Evolutionary conservation across 345 rosid species (phyloP), one percentile per base, ranked within the genome.

Genomic region (Cochlearia excelsa): DNA sequence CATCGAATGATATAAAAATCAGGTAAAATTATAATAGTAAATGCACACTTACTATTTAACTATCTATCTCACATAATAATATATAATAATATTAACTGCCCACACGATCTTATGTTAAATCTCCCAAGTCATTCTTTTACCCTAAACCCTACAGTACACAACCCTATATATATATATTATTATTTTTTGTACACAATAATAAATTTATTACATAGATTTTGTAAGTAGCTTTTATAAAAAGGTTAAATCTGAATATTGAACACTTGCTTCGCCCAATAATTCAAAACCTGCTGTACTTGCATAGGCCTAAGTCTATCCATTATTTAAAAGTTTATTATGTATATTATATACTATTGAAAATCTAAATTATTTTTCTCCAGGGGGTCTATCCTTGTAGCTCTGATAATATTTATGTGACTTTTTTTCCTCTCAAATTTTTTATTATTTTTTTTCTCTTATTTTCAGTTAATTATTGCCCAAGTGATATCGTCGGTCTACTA

Each of bases 231-330:
- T 33, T 34, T 49, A 4, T 16, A 34, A 10, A 59, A 59, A 6
- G 23, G 23, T 16, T 27, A 60, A 51, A 35, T 11, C 7, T 58
- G 5, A 23, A 6, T 1, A 10, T 39, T 40, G 44, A 27, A 38
- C 47, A 60, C 46, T 4, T 69, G 51, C 23, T 55, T 69, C 74
- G 57, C 43, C 74, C 74, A 70, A 70, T 70, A 70, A 70, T 62
- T 49, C 59, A 63, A 61, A 63, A 49, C 53, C 74, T 70, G 69
- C 54, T 63, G 74, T 63, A 35, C 74, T 56, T 56, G 34, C 35
- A 56, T 70, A 70, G 74, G 74, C 69, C 30, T 70, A 70, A 70
- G 74, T 63, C 74, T 70, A 70, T 61, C 43, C 73, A 49, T 62
- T 69, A 62, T 45, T 69, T 29, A 55, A 48, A 69, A 11, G 30